Conservation (phyloP, 805 yeast genomes). For the Candida montana region DNA sequence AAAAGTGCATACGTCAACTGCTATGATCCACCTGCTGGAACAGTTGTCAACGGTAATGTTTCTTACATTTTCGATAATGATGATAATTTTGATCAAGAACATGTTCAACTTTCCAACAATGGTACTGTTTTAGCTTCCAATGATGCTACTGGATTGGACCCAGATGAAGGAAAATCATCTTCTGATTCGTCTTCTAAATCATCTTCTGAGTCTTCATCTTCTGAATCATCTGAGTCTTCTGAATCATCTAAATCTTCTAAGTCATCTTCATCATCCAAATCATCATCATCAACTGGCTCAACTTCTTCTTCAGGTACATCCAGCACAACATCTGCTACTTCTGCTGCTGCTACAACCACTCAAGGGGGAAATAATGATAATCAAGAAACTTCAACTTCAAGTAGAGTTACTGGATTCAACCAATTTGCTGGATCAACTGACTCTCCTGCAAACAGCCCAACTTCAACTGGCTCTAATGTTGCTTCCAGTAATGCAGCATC, state of each 20-base stretch:
- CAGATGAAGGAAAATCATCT: slow-evolving; percentile 30
- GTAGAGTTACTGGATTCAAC: slow-evolving; percentile 6
- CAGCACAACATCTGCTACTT: slow-evolving; percentile 1
- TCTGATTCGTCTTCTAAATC: slow-evolving; percentile 10
- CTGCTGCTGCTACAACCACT: slow-evolving; percentile 5
- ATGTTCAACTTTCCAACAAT: slow-evolving; percentile 57
- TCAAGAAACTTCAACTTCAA: slow-evolving; percentile 5
- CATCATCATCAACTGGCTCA: background rate
- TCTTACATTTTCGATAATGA: slow-evolving; percentile 51
- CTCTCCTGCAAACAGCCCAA: background rate
- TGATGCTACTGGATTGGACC: slow-evolving; percentile 66
- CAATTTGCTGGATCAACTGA: slow-evolving; percentile 2
- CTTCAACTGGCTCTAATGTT: background rate
- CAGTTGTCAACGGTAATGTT: slow-evolving; percentile 38
- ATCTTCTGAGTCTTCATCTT: slow-evolving; percentile 12
- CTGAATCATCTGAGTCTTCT: slow-evolving; percentile 9
- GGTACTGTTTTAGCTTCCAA: slow-evolving; percentile 51
- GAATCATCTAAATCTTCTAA: slow-evolving; percentile 10
- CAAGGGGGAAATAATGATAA: background rate
- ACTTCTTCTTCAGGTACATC: background rate
- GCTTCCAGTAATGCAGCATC: background rate
- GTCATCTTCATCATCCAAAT: slow-evolving; percentile 5
- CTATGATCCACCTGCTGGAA: slow-evolving; percentile 64
- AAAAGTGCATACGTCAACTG: slow-evolving; percentile 58
- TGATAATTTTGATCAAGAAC: slow-evolving; percentile 42